Percentiles rank a stretch among this genome's conserved stretches.
Conservation (phyloP, 139 green algal genomes). For the Diplosphaera chodatii region DNA sequence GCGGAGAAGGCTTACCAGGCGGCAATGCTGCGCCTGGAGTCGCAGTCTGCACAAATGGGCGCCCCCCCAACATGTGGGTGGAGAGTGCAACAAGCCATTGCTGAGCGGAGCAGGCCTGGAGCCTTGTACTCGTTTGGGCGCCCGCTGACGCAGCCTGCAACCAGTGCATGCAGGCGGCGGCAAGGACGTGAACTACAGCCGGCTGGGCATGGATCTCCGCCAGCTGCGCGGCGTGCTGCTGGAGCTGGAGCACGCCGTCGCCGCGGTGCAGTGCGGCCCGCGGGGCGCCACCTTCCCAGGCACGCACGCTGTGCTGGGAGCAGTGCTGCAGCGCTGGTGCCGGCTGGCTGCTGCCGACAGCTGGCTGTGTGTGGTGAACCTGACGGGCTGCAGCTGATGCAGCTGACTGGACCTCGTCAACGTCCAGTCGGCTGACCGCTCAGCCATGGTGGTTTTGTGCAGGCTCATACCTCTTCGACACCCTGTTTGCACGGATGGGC, state of each 20-base stretch:
- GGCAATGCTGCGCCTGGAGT: slow-evolving; percentile 14
- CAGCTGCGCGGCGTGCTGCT: slow-evolving; percentile 23
- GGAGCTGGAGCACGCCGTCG: slow-evolving; percentile 34
- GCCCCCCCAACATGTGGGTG: not conserved
- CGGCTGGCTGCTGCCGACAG: too few species aligned
- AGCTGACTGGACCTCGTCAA: too few species aligned
- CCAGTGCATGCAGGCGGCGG: not conserved
- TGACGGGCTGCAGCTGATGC: too few species aligned
- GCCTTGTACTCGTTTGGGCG: too few species aligned
- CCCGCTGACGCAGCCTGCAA: too few species aligned
- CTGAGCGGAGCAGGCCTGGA: too few species aligned
- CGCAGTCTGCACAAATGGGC: not conserved
- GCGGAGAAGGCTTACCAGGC: slow-evolving; percentile 35
- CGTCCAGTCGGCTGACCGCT: too few species aligned
- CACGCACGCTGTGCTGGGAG: too few species aligned
- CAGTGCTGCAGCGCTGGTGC: too few species aligned
- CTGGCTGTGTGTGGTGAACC: too few species aligned
- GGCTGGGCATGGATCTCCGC: slow-evolving; percentile 12
- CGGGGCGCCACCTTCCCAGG: slow-evolving; percentile 35
- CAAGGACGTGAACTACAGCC: slow-evolving; percentile 6
- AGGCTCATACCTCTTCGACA: not conserved
- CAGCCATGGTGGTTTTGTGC: not conserved
- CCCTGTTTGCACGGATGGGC: slow-evolving; percentile 31
- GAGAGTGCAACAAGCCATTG: too few species aligned
- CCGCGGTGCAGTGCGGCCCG: slow-evolving; percentile 10